A percentile compares a stretch with the other conserved stretches of the same genome.
Conservation (phyloP, 2,329 filamentous ascomycete genomes). For the Pleurostoma richardsiae region DNA sequence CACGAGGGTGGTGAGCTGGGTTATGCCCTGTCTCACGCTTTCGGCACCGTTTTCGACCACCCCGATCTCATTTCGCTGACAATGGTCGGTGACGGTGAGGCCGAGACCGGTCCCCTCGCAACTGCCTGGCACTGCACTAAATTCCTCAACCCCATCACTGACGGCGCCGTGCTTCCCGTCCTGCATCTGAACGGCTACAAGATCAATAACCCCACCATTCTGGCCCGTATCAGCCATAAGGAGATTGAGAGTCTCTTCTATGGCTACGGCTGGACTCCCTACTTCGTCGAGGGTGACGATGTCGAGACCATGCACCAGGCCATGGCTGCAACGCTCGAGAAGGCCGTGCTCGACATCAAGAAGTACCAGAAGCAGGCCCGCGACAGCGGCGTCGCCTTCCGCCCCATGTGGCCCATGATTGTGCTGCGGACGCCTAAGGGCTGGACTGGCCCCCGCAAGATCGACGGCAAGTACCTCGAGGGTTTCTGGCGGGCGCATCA, state of each 20-base stretch:
- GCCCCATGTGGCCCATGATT: constrained; percentile 75
- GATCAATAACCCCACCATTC: constrained; percentile 74
- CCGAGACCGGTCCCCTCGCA: constrained; percentile 75
- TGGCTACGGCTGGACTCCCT: constrained; percentile 75
- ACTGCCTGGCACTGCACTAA: constrained; percentile 81
- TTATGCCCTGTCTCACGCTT: constrained; percentile 77
- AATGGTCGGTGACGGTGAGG: constrained; percentile 76
- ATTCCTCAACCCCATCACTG: constrained; percentile 73
- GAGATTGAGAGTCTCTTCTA: constrained; percentile 65
- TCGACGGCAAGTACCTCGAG: constrained; percentile 65
- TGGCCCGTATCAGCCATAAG: constrained; percentile 68
- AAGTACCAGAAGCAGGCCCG: constrained; percentile 67
- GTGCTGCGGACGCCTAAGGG: constrained; percentile 73
- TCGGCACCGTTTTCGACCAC: constrained; percentile 71
- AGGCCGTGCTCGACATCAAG: constrained; percentile 65
- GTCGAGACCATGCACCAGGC: constrained; percentile 73
- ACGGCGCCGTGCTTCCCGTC: constrained; percentile 72
- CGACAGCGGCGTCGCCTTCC: constrained; percentile 62
- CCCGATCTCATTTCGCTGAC: constrained; percentile 70
- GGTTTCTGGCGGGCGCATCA: constrained; percentile 80
- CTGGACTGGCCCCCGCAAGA: constrained; percentile 70
- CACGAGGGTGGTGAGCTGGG: constrained; percentile 79
- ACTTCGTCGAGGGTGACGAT: constrained; percentile 75
- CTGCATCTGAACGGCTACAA: constrained; percentile 81
- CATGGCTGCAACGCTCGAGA: constrained; percentile 72